Base-by-base conservation (phyloP, 2,329 filamentous ascomycete genomes). In the Colletotrichum euphorbiae region DNA sequence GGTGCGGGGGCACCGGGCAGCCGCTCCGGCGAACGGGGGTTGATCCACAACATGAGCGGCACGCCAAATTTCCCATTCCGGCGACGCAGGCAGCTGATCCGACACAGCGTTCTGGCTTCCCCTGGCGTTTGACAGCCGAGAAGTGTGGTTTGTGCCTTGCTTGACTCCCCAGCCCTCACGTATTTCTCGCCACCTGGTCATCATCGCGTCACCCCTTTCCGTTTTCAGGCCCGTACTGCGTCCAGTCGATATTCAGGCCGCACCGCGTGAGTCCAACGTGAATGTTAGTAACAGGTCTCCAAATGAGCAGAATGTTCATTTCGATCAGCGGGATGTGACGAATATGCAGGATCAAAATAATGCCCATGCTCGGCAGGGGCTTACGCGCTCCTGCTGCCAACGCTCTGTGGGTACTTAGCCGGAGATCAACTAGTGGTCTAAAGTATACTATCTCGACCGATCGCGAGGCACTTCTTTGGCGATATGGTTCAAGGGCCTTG, bases 131-230 rank as follows among this genome's bases (percentile, higher is more conserved):
- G 65, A 40, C 46, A 65, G 50, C 40, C 51, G 17, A 17, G 19
- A 50, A 31, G 43, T 38, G 28, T 6, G 21, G 6, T 8, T 31
- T 12, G 45, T 59, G 40, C 13, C 48, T 48, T 12, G 57, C 12
- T 19, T 19, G 21, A 24, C 28, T 17, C 48, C 38, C 31, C 51
- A 59, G 40, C 65, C 59, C 13, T 64, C 38, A 6, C 36, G 54
- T 46, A 36, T 33, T 21, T 43, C 19, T 46, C 65, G 65, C 65
- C 65, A 68, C 65, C 31, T 33, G 40, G 42, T 68, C 65, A 68
- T 68, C 54, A 60, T 50, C 54, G 54, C 65, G 65, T 68, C 65
- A 68, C 45, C 40, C 54, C 17, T 6, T 59, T 3, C 40, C 21
- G 51, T 15, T 38, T 46, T 31, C 38, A 6, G 31, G 45, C 12